Base-by-base conservation (phyloP, 2,329 filamentous ascomycete species). In the Cladobotryum protrusum region DNA sequence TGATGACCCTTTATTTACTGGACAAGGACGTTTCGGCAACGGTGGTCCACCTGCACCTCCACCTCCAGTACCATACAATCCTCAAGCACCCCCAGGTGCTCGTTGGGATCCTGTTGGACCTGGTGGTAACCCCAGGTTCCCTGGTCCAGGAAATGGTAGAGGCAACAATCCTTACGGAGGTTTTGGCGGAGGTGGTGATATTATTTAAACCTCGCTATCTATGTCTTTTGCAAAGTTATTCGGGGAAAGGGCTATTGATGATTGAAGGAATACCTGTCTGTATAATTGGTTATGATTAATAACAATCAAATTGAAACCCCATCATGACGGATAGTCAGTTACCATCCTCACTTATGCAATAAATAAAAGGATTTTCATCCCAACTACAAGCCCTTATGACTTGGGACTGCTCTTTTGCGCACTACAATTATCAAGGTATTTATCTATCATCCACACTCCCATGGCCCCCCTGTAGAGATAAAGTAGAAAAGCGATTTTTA, bases 71-170 rank as follows among this genome's bases (percentile, higher is more conserved):
- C 24, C 24, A 6, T 67, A 64, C 61, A 79, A 91, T 62, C 83
- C 86, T 2, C 85, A 85, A 63, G 85, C 82, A 24, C 93, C 93
- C 4, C 90, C 89, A 2, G 93, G 93, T 1, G 86, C 90, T n/a
- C 77, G 93, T 56, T 97, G 89, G 72, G 93, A 97, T 72, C 92
- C 92, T 2, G 70, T 91, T 18, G 87, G 87, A 0, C 89, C 89
- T 0, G 85, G 86, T 0, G 73, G 71, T 1, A 59, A 66, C 2
- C 75, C 75, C 4, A 62, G 75, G 42, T 71, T 75, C 45, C 72
- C 72, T 5, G 75, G 76, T 2, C 69, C 67, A 2, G 69, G 73
- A 6, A 66, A 66, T 7, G 63, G 69, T 5, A 58, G 67, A 35
- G 63, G 71, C 19, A 62, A 64, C 45, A 58, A 69, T 40, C 63